A percentile compares a stretch with the other conserved stretches of the same genome.
phyloP scores from a whole-genome alignment of 768 basidiomycete species.

The Boletus insuetus region DNA sequence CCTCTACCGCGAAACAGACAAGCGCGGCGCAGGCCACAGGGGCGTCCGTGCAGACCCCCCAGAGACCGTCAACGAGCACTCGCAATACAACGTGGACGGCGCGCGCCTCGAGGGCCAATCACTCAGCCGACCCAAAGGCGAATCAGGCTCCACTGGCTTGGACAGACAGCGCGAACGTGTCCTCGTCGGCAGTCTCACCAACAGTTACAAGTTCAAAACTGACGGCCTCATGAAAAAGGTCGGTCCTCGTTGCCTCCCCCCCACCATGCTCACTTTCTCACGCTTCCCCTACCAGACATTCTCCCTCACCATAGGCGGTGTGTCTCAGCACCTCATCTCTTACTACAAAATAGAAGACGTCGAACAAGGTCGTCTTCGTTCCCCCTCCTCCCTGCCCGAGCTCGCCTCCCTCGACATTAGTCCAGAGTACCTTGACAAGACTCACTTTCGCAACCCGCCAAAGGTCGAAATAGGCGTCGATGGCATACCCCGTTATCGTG shows the following conservation, averaged over 20 bases:
- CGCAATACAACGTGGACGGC: constrained; percentile 35
- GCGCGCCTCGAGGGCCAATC: constrained; percentile 39
- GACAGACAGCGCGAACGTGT: constrained; percentile 78
- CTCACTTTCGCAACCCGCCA: constrained; percentile 88
- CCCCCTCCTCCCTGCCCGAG: constrained; percentile 86
- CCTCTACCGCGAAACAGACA: constrained; percentile 92
- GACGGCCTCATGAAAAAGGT: constrained; percentile 99
- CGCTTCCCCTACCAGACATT: constrained; percentile 63
- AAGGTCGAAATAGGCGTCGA: constrained; percentile 84
- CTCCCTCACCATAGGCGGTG: constrained; percentile 80
- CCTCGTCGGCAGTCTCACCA: constrained; percentile 87
- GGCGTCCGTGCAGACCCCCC: constrained; percentile 43
- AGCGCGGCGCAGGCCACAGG: constrained; percentile 65
- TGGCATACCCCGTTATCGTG: constrained; percentile 77
- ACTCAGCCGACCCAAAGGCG: constrained; percentile 65
- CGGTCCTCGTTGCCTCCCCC: constrained; percentile 24
- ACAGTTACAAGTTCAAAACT: constrained; percentile 88
- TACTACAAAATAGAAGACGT: constrained; percentile 95
- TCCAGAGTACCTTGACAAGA: constrained; percentile 84
- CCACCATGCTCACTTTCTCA: constrained; percentile 26
- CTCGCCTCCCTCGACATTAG: constrained; percentile 83
- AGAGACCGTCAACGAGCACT: constrained; percentile 39
- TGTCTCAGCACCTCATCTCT: constrained; percentile 89
- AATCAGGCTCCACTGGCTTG: constrained; percentile 43
- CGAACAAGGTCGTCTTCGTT: constrained; percentile 79